Percentiles rank a stretch among this genome's conserved stretches.
Conservation (phyloP, 257 asterid species). For the Jaltomata sinuosa region DNA sequence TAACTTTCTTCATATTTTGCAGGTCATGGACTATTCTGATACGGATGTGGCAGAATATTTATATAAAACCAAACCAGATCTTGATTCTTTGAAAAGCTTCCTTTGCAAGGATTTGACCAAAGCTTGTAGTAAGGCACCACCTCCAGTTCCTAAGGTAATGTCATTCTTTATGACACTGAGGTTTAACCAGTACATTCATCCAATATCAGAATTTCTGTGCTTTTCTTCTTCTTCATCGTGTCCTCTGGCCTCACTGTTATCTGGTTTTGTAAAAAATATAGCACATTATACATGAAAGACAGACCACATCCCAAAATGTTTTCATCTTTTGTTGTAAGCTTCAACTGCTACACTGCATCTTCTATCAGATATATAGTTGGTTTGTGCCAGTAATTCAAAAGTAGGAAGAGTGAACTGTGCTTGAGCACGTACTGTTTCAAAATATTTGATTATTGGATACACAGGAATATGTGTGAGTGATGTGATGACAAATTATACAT, state of each 20-base stretch:
- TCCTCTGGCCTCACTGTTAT: neutral
- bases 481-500: neutral
- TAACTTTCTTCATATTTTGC: conserved; percentile 16
- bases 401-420: neutral
- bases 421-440: neutral
- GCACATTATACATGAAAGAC: neutral
- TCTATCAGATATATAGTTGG: neutral
- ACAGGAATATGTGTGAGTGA: neutral
- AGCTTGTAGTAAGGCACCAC: conserved; percentile 72
- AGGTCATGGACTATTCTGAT: conserved; percentile 94
- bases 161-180: neutral
- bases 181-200: neutral
- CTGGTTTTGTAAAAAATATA: neutral
- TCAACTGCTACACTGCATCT: neutral
- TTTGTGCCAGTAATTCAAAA: neutral
- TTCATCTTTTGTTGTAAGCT: neutral
- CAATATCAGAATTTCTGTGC: neutral
- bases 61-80: conserved; percentile 51
- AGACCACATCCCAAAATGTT: neutral
- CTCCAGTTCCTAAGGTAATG: conserved; percentile 90
- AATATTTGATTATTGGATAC: neutral
- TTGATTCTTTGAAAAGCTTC: conserved; percentile 47
- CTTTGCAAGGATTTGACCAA: conserved; percentile 84
- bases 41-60: conserved; percentile 92
- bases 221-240: neutral